Conservation (phyloP, 345 rosid genomes). For the Salix caprea region DNA sequence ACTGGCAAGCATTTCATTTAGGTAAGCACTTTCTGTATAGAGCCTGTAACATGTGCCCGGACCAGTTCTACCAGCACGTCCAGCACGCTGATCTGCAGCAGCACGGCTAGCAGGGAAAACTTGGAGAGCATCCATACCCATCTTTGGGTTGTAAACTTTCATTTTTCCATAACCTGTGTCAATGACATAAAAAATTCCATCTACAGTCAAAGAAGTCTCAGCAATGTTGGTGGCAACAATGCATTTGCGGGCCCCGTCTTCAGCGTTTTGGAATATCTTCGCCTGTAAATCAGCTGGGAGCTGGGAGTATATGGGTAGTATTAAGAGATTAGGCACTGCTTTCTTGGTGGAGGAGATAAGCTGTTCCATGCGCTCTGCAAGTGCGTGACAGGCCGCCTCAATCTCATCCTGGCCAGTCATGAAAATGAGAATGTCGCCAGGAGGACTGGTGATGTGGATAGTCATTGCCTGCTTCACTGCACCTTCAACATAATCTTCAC, state of each 20-base stretch:
- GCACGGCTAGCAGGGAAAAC: conserved; percentile 96
- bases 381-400: conserved; percentile 87
- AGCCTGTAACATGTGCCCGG: conserved; percentile 96
- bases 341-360: conserved; percentile 62
- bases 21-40: conserved; percentile 84
- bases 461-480: conserved; percentile 99
- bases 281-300: conserved; percentile 98
- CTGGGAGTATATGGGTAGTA: conserved; percentile 96
- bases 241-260: conserved; percentile 96
- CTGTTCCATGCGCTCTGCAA: conserved; percentile 90
- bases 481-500: conserved; percentile 96
- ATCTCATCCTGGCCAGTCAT: conserved; percentile 99
- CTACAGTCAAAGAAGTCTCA: conserved; percentile 94
- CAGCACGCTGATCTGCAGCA: conserved; percentile 95
- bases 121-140: conserved; percentile 99
- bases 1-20: conserved; percentile 80
- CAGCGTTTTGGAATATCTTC: conserved; percentile 88
- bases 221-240: conserved; percentile 98
- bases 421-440: conserved; percentile 96
- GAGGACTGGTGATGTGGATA: conserved; percentile 78
- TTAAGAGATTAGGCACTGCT: conserved; percentile 67
- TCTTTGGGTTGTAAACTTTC: conserved; percentile 96
- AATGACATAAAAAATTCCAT: conserved; percentile 86
- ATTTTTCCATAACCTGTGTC: conserved; percentile 96
- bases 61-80: conserved; percentile 99